Percentiles rank a stretch among this genome's conserved stretches.
Evolutionary conservation across 192 early-diverging fungal genomes (phyloP).

Genomic region (Rhizophagus prolifer): DNA sequence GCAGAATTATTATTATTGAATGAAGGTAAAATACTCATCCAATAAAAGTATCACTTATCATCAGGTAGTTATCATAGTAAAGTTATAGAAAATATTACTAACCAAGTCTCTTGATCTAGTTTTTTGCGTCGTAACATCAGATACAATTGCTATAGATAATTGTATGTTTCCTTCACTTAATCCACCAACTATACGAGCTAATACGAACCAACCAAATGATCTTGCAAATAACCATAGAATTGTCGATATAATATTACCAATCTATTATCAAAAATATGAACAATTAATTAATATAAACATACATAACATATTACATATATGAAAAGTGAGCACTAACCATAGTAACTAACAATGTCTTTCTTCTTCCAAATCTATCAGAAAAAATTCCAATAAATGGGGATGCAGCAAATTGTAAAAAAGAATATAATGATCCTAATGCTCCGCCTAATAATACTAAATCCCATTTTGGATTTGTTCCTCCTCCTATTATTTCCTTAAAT

Average conservation of each 20-base stretch:
- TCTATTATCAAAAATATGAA: slow-evolving; percentile 36
- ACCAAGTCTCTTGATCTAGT: slow-evolving; percentile 80
- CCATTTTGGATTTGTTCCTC: slow-evolving; percentile 44
- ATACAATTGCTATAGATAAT: slow-evolving; percentile 92
- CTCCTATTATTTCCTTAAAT: slow-evolving; percentile 38
- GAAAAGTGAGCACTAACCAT: slow-evolving; percentile 63
- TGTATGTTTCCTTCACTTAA: slow-evolving; percentile 98
- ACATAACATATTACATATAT: no score
- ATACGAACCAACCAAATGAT: slow-evolving; percentile 81
- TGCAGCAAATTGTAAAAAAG: slow-evolving; percentile 86
- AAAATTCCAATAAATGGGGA: slow-evolving; percentile 81
- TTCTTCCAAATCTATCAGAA: slow-evolving; percentile 78
- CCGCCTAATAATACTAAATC: slow-evolving; percentile 90
- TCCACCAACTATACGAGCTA: slow-evolving; percentile 85
- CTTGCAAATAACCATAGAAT: slow-evolving; percentile 87
- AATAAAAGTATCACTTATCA: no score
- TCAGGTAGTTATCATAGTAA: no score
- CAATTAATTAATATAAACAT: no score
- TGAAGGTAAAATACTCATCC: no score
- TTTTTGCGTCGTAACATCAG: slow-evolving; percentile 82
- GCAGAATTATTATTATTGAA: no score
- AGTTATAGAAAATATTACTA: slow-evolving; percentile 21
- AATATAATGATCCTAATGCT: slow-evolving; percentile 88
- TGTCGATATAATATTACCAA: slow-evolving; percentile 88
- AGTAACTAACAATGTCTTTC: slow-evolving; percentile 76